phyloP scores from a whole-genome alignment of 805 yeast species.

The Candida yuanshanica region DNA sequence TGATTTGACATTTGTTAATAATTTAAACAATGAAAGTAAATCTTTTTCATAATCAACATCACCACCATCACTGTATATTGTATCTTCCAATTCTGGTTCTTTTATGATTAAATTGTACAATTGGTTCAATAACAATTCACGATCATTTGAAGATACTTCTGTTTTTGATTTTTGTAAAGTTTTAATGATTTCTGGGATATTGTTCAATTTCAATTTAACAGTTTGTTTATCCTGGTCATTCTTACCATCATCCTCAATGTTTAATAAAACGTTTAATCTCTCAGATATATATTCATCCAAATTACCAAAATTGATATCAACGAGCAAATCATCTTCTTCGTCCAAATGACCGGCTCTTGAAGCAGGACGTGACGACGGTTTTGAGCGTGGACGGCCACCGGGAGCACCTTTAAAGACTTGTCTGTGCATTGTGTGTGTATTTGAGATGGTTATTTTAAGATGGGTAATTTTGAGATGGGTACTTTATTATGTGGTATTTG shows the following conservation, averaged over 20 bases:
- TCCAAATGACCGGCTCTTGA: constrained; percentile 11
- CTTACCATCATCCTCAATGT: constrained; percentile 6
- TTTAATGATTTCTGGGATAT: constrained; percentile 17
- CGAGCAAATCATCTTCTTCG: constrained; percentile 17
- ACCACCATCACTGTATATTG: constrained; percentile 10
- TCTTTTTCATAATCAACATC: constrained; percentile 15
- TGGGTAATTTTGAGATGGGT: background rate
- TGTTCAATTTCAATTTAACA: constrained; percentile 17
- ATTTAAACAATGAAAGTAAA: constrained; percentile 12
- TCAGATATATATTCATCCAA: constrained; percentile 21
- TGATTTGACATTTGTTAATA: constrained; percentile 14
- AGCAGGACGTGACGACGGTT: constrained; percentile 8
- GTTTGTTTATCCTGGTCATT: constrained; percentile 6
- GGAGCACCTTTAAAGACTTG: constrained; percentile 1
- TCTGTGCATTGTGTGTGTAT: constrained; percentile 2
- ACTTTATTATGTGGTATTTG: too few relatives aligned
- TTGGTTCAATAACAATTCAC: constrained; percentile 22
- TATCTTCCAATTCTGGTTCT: constrained; percentile 10
- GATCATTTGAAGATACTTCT: constrained; percentile 19
- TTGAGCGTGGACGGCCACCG: constrained; percentile 1
- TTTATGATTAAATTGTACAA: constrained; percentile 19
- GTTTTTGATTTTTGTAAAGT: constrained; percentile 15
- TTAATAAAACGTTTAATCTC: constrained; percentile 16
- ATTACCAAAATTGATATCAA: constrained; percentile 22
- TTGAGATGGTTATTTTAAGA: background rate